Conservation (phyloP, 1,139 yeast species). For the Saccharomyces hybrid region DNA sequence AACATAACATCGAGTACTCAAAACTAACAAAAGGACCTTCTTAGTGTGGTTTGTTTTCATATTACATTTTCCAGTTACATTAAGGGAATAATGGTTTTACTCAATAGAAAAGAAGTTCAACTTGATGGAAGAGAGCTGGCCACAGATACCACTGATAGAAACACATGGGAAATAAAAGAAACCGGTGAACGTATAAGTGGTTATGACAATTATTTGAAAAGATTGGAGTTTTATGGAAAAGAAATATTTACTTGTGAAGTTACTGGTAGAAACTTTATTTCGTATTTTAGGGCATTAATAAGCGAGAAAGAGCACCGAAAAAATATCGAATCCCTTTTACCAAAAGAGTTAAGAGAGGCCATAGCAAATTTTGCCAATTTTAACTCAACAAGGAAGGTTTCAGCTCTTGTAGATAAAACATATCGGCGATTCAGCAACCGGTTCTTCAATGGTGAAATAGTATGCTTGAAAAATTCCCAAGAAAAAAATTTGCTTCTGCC, state of each 20-base stretch:
- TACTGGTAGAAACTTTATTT: constrained; percentile 75
- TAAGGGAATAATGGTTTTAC: constrained; percentile 40
- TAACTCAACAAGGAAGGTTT: constrained; percentile 18
- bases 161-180: constrained; percentile 64
- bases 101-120: constrained; percentile 53
- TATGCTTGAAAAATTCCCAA: background rate
- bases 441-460: background rate
- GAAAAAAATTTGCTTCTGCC: too few relatives aligned
- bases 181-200: constrained; percentile 73
- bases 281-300: constrained; percentile 71
- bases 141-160: constrained; percentile 37
- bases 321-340: constrained; percentile 64
- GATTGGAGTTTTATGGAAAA: constrained; percentile 56
- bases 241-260: constrained; percentile 81
- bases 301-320: constrained; percentile 55
- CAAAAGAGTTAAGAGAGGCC: constrained; percentile 78
- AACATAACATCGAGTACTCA: background rate
- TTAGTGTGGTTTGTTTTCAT: too few relatives aligned
- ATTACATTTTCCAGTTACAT: too few relatives aligned
- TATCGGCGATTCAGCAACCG: background rate
- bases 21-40: too few relatives aligned
- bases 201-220: constrained; percentile 58
- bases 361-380: constrained; percentile 68
- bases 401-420: background rate
- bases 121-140: constrained; percentile 43